Evolutionary conservation across 2,329 filamentous ascomycete genomes (phyloP).

Genomic region (Pseudopithomyces maydicus): DNA sequence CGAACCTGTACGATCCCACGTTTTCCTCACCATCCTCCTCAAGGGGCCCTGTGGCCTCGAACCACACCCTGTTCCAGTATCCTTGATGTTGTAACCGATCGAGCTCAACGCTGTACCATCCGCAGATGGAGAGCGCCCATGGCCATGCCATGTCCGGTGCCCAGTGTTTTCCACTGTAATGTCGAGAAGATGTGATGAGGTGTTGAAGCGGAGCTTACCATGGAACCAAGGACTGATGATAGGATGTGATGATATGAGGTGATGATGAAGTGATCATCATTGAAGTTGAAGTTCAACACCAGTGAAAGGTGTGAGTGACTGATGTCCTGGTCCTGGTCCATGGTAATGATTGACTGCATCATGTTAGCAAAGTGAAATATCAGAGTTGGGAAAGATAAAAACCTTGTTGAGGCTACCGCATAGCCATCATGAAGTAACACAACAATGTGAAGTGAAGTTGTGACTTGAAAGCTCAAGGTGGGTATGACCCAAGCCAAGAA

Average conservation of each 20-base stretch:
- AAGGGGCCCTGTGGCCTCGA: constrained; percentile 14
- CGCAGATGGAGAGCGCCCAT: constrained; percentile 13
- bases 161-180: constrained; percentile 13
- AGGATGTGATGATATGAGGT: neutral
- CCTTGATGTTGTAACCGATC: constrained; percentile 10
- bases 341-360: too few species aligned
- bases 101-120: constrained; percentile 14
- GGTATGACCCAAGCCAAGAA: neutral
- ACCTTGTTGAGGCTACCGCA: too few species aligned
- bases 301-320: too few species aligned
- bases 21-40: neutral
- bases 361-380: too few species aligned
- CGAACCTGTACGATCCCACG: neutral
- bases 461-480: too few species aligned
- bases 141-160: constrained; percentile 12
- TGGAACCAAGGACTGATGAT: neutral
- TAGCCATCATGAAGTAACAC: too few species aligned
- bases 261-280: too few species aligned
- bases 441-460: too few species aligned
- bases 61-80: constrained; percentile 13
- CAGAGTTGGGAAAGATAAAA: too few species aligned
- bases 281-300: too few species aligned
- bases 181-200: neutral
- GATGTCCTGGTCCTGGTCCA: too few species aligned
- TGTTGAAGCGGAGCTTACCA: constrained; percentile 2